Conservation (phyloP, 768 basidiomycete species). For the Termitomyces sp. region DNA sequence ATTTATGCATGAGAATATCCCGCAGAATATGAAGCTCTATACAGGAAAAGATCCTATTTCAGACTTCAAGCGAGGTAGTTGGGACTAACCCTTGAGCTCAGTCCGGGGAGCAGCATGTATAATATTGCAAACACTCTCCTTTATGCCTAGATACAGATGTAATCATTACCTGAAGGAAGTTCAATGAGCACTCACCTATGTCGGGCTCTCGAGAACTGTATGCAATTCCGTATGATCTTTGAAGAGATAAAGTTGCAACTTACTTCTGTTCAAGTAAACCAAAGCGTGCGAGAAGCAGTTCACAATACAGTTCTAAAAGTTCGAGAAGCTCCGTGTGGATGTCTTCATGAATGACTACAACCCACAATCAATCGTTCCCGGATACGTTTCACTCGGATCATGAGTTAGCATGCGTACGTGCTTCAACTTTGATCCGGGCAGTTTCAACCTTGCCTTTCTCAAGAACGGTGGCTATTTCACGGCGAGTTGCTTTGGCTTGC, state of each 20-base stretch:
- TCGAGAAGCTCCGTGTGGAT: slow-evolving; percentile 85
- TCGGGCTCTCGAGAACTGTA: slow-evolving; percentile 78
- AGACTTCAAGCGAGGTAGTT: not conserved
- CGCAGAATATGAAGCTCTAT: slow-evolving; percentile 85
- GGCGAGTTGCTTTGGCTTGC: slow-evolving; percentile 58
- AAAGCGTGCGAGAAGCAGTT: slow-evolving; percentile 89
- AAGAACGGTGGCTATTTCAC: slow-evolving; percentile 77
- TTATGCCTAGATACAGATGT: slow-evolving; percentile 25
- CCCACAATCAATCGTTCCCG: not conserved
- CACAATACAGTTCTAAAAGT: slow-evolving; percentile 89
- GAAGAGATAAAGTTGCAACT: slow-evolving; percentile 17
- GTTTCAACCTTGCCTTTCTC: slow-evolving; percentile 81
- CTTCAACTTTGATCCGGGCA: slow-evolving; percentile 81
- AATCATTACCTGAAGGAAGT: not conserved
- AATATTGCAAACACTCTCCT: slow-evolving; percentile 83
- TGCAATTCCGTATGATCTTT: slow-evolving; percentile 4
- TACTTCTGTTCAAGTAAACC: slow-evolving; percentile 87
- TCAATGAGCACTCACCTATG: slow-evolving; percentile 39
- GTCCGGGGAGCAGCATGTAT: slow-evolving; percentile 90
- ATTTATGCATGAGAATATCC: slow-evolving; percentile 95
- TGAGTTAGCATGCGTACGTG: slow-evolving; percentile 42
- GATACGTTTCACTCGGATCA: not conserved
- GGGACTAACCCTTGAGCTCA: slow-evolving; percentile 70
- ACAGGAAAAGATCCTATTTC: slow-evolving; percentile 1
- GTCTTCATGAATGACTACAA: slow-evolving; percentile 76